phyloP scores from a whole-genome alignment of 352 stramenopile genomes.

The Globisporangium perplexum region DNA sequence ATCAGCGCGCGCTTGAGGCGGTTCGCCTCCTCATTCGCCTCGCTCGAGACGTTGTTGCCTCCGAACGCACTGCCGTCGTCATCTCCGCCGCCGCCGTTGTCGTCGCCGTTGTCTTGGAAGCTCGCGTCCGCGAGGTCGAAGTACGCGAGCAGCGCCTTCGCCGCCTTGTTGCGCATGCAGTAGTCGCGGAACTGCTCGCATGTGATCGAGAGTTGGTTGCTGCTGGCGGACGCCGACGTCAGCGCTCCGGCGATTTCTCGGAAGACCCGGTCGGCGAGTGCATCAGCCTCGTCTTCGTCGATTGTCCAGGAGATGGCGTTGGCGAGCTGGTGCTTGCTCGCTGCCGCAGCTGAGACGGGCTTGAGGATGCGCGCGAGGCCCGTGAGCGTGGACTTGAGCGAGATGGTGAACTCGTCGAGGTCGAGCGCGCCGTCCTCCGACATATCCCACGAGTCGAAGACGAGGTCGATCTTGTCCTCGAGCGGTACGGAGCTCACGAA shows the following conservation, averaged over 20 bases:
- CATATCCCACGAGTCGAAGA: slow-evolving; percentile 88
- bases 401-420: slow-evolving; percentile 84
- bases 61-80: too few relatives aligned
- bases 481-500: slow-evolving; percentile 54
- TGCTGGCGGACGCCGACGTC: slow-evolving; percentile 10
- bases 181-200: slow-evolving; percentile 79
- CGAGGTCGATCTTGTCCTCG: slow-evolving; percentile 76
- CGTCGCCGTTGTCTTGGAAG: slow-evolving; percentile 6
- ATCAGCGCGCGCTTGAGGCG: slow-evolving; percentile 6
- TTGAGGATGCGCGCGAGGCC: slow-evolving; percentile 68
- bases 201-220: slow-evolving; percentile 42
- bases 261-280: slow-evolving; percentile 57
- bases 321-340: slow-evolving; percentile 1
- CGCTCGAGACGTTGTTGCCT: not conserved
- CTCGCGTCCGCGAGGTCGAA: slow-evolving; percentile 42
- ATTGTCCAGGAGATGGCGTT: not conserved
- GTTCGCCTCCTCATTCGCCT: slow-evolving; percentile 9
- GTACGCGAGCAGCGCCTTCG: slow-evolving; percentile 52
- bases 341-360: slow-evolving; percentile 6
- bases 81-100: slow-evolving; percentile 7
- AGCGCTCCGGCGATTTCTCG: slow-evolving; percentile 51
- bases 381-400: slow-evolving; percentile 76
- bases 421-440: slow-evolving; percentile 74
- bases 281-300: slow-evolving; percentile 64
- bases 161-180: slow-evolving; percentile 56